Conservation (phyloP, 2,329 filamentous ascomycete species). For the Neofusicoccum parvum region DNA sequence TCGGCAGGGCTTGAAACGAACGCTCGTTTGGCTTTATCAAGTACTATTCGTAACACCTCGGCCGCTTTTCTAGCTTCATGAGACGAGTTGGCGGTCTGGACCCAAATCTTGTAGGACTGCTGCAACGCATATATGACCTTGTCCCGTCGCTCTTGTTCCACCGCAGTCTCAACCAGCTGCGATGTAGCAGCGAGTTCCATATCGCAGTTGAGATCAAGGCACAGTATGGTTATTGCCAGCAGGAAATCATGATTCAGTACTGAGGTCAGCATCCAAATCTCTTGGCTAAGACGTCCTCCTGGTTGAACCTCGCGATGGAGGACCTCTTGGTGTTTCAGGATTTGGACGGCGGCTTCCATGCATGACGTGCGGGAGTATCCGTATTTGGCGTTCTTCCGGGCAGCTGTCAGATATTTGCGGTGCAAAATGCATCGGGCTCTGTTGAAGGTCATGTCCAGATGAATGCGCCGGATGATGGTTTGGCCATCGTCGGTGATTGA, state of each 20-base stretch:
- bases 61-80: not conserved
- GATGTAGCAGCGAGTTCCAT: not conserved
- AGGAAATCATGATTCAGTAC: slow-evolving; percentile 51
- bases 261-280: slow-evolving; percentile 49
- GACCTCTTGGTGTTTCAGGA: slow-evolving; percentile 47
- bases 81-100: not conserved
- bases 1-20: not conserved
- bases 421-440: slow-evolving; percentile 41
- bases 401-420: slow-evolving; percentile 38
- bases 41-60: not conserved
- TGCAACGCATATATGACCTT: not conserved
- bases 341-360: slow-evolving; percentile 48
- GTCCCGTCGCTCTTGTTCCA: not conserved
- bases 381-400: slow-evolving; percentile 40
- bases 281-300: slow-evolving; percentile 42
- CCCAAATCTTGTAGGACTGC: not conserved
- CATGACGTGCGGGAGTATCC: slow-evolving; percentile 46
- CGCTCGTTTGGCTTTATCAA: not conserved
- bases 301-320: slow-evolving; percentile 46
- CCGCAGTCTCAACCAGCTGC: not conserved
- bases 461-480: slow-evolving; percentile 30
- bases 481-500: slow-evolving; percentile 25
- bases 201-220: slow-evolving; percentile 42
- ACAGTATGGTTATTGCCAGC: slow-evolving; percentile 51
- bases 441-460: slow-evolving; percentile 35